Evolutionary conservation across 2,329 filamentous ascomycete genomes (phyloP).

Genomic region (Akanthomyces dipterigenus): DNA sequence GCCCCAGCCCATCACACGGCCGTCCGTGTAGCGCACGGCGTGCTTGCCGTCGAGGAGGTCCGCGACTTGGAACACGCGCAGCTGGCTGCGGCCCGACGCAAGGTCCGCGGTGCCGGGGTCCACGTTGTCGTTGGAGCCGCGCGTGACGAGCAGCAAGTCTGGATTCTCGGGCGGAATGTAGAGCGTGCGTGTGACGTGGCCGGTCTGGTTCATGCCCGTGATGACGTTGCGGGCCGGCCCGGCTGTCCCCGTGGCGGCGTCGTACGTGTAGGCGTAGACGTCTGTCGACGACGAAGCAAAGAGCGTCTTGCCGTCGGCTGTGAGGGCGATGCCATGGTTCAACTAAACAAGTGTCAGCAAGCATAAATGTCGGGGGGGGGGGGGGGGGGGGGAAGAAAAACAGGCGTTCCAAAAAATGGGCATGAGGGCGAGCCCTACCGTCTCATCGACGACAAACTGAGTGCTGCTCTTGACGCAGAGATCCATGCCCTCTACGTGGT

Average conservation of each 20-base stretch:
- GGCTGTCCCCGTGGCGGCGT: slow-evolving; percentile 40
- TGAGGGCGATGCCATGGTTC: slow-evolving; percentile 44
- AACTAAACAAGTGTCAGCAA: slow-evolving; percentile 24
- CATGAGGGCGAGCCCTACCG: too few relatives aligned
- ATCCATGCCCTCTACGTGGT: neutral
- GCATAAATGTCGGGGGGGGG: neutral
- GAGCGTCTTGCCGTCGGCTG: slow-evolving; percentile 37
- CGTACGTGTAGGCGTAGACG: slow-evolving; percentile 56
- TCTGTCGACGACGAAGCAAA: slow-evolving; percentile 45
- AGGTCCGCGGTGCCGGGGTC: slow-evolving; percentile 43
- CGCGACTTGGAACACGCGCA: slow-evolving; percentile 42
- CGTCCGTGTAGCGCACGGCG: slow-evolving; percentile 35
- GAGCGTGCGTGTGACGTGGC: slow-evolving; percentile 57
- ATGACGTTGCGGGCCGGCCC: slow-evolving; percentile 42
- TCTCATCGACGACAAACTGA: neutral
- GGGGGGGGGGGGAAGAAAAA: too few relatives aligned
- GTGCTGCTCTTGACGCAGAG: neutral
- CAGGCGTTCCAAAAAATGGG: too few relatives aligned
- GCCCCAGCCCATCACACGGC: slow-evolving; percentile 53
- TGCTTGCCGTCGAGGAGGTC: slow-evolving; percentile 19
- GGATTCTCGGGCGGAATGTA: slow-evolving; percentile 45
- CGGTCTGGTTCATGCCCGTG: slow-evolving; percentile 47
- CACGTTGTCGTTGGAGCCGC: slow-evolving; percentile 53
- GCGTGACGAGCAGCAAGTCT: slow-evolving; percentile 52
- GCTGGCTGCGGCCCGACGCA: slow-evolving; percentile 49